These are phyloP conservation scores for Candida tropicalis DNA, from an alignment of 1,139 yeast genomes.

Conservation along the genomic window DNA sequence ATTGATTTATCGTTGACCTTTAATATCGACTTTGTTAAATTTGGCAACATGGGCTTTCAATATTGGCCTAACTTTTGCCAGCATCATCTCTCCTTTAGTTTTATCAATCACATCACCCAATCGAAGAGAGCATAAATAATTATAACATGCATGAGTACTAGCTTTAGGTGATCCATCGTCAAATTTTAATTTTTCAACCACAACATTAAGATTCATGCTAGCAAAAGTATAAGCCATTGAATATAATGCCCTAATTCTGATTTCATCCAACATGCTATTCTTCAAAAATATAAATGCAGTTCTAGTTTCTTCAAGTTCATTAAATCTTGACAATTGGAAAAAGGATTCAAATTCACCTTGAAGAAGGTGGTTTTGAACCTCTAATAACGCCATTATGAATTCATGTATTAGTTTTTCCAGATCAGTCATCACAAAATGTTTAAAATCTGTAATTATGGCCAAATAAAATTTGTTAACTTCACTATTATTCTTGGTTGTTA, in stretches of 20 bases:
- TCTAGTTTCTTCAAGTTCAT: constrained; percentile 32
- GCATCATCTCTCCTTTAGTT: not conserved
- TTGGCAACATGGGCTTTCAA: not conserved
- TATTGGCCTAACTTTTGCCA: not conserved
- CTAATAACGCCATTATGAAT: constrained; percentile 28
- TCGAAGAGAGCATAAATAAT: constrained; percentile 23
- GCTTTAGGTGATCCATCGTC: constrained; percentile 15
- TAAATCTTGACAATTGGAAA: constrained; percentile 27
- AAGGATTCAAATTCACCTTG: constrained; percentile 56
- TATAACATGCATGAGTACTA: not conserved
- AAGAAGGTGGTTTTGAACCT: constrained; percentile 24
- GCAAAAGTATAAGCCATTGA: constrained; percentile 64
- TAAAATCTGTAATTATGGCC: constrained; percentile 15
- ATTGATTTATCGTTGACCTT: constrained; percentile 68
- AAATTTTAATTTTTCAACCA: constrained; percentile 53
- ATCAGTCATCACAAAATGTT: constrained; percentile 22
- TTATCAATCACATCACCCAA: constrained; percentile 24
- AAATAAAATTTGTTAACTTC: constrained; percentile 46
- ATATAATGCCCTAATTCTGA: constrained; percentile 62
- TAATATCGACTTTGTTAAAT: constrained; percentile 67
- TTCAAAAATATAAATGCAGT: constrained; percentile 33
- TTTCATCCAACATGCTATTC: constrained; percentile 51
- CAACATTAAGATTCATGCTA: constrained; percentile 48
- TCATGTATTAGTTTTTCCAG: constrained; percentile 22
- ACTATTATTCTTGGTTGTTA: constrained; percentile 70